Base-by-base conservation (phyloP, 2,329 filamentous ascomycete genomes). In the Fusarium sp. region DNA sequence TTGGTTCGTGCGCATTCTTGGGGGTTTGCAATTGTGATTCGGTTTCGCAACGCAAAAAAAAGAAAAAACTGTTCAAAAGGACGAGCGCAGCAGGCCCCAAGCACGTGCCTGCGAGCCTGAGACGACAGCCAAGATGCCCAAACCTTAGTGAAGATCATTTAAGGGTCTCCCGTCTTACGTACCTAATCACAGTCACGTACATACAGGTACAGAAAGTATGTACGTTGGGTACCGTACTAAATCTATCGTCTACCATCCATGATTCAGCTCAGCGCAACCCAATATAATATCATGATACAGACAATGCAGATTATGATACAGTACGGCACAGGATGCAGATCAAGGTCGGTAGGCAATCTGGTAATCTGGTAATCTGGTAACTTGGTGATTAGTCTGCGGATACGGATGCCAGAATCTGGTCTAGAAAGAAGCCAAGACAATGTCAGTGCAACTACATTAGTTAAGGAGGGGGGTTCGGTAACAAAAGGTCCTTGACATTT, bases 101-200 rank as follows among this genome's bases (percentile, higher is more conserved):
- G 57, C 61, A 62, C 57, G 57, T 64, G 61, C 51, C 46, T 51
- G 47, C 4, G 17, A 19, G 44, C 14, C 20, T 45, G 28, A 63
- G 49, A 63, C 61, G 50, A 19, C 30, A 33, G 32, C 30, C 26
- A 20, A 43, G 24, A 58, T 45, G 50, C 13, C 30, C 28, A 59
- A 47, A 47, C 56, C 56, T 54, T 54, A 54, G 51, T 52, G 61
- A 56, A 43, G 61, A 64, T 64, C 61, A 56, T 51, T 46, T 56
- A 44, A 62, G 41, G 51, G 51, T 56, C 54, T 51, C 46, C 54
- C 54, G 46, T 40, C 50, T 64, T 37, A 19, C 17, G 35, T 37
- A 37, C 35, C 17, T 37, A n/a, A 37, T 15, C 33, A 35, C 33
- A 35, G 33, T 35, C 26, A 35, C 33, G 33, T 35, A 35, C 15